Percentiles rank a stretch among this genome's conserved stretches.
phyloP scores from a whole-genome alignment of 2,329 filamentous ascomycete genomes.

The Penicillium rolfsii region DNA sequence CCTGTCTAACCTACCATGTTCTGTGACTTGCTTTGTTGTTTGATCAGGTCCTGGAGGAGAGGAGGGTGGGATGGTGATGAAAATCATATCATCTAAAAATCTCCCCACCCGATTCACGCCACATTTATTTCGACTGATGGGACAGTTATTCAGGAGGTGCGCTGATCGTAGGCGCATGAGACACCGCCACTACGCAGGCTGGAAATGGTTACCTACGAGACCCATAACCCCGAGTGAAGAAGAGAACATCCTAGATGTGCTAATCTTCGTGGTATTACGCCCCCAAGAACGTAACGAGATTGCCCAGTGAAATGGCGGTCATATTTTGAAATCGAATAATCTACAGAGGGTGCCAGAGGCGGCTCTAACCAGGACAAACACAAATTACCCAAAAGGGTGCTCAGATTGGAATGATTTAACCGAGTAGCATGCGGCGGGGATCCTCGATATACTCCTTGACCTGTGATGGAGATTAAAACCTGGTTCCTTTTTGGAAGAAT shows the following conservation, averaged over 20 bases:
- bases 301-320: constrained; percentile 21
- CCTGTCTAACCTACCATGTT: too few relatives aligned
- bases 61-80: background rate
- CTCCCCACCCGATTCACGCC: too few relatives aligned
- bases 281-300: background rate
- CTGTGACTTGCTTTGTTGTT: too few relatives aligned
- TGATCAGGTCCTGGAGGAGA: too few relatives aligned
- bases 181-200: background rate
- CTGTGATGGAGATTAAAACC: constrained; percentile 32
- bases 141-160: too few relatives aligned
- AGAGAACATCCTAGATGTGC: background rate
- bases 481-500: background rate
- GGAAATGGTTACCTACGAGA: background rate
- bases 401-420: constrained; percentile 29
- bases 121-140: background rate
- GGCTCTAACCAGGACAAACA: constrained; percentile 22
- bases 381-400: constrained; percentile 13
- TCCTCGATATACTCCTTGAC: constrained; percentile 98
- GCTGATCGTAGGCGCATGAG: background rate
- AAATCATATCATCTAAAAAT: too few relatives aligned
- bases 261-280: background rate
- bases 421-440: constrained; percentile 83
- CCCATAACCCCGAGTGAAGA: background rate
- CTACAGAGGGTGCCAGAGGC: constrained; percentile 31
- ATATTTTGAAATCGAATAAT: constrained; percentile 34